Conservation (phyloP, 2,329 filamentous ascomycete genomes). For the Fusarium devonianum region DNA sequence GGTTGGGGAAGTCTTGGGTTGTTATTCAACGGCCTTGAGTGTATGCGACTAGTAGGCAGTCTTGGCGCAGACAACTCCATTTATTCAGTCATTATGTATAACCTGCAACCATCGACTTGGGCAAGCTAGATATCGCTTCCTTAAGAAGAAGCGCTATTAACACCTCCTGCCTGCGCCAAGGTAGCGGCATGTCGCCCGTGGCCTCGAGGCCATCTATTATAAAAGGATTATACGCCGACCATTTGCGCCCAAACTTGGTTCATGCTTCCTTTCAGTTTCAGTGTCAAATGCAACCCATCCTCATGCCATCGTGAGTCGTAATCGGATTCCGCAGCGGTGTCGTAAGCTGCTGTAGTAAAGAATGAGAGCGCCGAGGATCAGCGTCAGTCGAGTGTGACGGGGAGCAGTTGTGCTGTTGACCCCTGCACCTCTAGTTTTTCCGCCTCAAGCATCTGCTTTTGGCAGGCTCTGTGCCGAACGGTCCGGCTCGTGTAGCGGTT, state of each 20-base stretch:
- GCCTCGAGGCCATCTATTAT: slow-evolving; percentile 3
- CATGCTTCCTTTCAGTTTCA: slow-evolving; percentile 7
- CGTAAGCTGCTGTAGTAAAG: slow-evolving; percentile 4
- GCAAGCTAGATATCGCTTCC: background rate
- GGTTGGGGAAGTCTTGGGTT: no score
- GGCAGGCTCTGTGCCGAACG: background rate
- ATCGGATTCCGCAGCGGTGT: slow-evolving; percentile 13
- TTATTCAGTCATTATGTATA: no score
- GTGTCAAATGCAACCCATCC: background rate
- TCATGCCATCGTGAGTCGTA: slow-evolving; percentile 22
- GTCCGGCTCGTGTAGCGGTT: slow-evolving; percentile 40
- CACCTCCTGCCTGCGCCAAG: slow-evolving; percentile 13
- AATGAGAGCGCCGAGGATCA: background rate
- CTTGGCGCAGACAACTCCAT: no score
- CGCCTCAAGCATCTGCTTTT: background rate
- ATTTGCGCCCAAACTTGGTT: slow-evolving; percentile 9
- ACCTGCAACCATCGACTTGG: background rate
- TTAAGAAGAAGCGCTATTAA: background rate
- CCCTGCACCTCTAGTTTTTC: background rate
- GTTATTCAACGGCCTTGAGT: no score
- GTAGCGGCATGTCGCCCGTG: background rate
- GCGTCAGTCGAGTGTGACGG: background rate
- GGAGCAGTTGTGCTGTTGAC: background rate
- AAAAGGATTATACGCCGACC: slow-evolving; percentile 17
- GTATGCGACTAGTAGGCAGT: no score